These are phyloP conservation scores for Leccinum truebloodii DNA, from an alignment of 768 basidiomycete genomes.

Conservation along the genomic window DNA sequence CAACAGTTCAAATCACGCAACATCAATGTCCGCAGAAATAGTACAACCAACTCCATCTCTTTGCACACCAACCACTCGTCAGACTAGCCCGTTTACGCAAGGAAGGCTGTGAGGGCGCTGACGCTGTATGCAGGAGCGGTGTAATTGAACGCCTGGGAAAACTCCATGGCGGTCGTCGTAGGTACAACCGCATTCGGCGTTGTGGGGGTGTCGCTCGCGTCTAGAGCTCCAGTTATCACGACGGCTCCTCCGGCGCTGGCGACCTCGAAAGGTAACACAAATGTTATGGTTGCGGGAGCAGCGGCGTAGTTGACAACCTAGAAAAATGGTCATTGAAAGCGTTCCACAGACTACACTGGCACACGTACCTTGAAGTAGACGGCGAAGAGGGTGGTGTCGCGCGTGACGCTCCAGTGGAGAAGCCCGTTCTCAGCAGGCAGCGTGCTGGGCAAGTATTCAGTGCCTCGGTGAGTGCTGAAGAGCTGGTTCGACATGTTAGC, in stretches of 20 bases:
- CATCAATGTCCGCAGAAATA: conserved; percentile 6
- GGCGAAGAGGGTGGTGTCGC: conserved; percentile 23
- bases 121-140: conserved; percentile 51
- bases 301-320: conserved; percentile 57
- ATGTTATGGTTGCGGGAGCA: conserved; percentile 44
- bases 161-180: conserved; percentile 42
- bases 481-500: conserved; percentile 40
- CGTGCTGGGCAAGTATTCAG: conserved; percentile 64
- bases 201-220: conserved; percentile 55
- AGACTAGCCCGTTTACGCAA: conserved; percentile 3
- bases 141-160: conserved; percentile 55
- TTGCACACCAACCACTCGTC: neutral
- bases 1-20: conserved; percentile 30
- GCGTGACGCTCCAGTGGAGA: conserved; percentile 62
- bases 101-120: conserved; percentile 30
- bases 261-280: conserved; percentile 57
- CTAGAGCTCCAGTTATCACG: conserved; percentile 50
- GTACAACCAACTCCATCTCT: neutral
- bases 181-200: conserved; percentile 51
- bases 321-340: neutral
- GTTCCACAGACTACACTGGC: neutral
- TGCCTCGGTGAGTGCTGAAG: conserved; percentile 62
- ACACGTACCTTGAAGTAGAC: conserved; percentile 58
- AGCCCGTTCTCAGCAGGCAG: conserved; percentile 49
- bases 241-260: conserved; percentile 44